phyloP scores from a whole-genome alignment of 345 rosid genomes.

The Lumnitzera racemosa region DNA sequence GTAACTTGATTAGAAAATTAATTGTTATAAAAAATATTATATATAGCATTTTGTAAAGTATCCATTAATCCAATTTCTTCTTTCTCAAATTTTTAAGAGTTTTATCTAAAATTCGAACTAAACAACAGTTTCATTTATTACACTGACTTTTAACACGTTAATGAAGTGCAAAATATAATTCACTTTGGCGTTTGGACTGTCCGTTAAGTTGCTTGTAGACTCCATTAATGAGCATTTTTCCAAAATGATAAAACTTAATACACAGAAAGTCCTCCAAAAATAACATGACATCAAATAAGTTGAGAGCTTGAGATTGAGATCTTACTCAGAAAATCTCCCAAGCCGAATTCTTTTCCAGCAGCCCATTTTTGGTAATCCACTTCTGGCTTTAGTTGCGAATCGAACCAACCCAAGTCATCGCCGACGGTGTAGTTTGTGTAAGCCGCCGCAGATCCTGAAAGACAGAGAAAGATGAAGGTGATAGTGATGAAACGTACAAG shows the following conservation, averaged over 20 bases:
- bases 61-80: no score
- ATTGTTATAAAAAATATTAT: no score
- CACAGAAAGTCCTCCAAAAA: not conserved
- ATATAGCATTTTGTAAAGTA: no score
- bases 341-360: constrained; percentile 49
- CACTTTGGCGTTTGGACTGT: not conserved
- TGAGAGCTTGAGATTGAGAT: constrained; percentile 11
- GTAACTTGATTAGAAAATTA: no score
- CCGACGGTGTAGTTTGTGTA: constrained; percentile 93
- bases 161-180: not conserved
- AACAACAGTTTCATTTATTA: no score
- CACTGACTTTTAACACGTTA: no score
- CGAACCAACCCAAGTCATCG: constrained; percentile 72
- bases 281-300: not conserved
- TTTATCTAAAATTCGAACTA: no score
- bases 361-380: constrained; percentile 88
- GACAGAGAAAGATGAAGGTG: no score
- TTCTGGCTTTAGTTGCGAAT: constrained; percentile 35
- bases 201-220: no score
- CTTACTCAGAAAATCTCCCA: constrained; percentile 97
- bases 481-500: no score
- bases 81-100: no score
- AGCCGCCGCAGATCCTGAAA: constrained; percentile 26
- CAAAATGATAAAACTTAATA: not conserved
- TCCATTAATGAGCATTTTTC: not conserved